Base-by-base conservation (phyloP, 257 asterid species). In the Solanum etuberosum region DNA sequence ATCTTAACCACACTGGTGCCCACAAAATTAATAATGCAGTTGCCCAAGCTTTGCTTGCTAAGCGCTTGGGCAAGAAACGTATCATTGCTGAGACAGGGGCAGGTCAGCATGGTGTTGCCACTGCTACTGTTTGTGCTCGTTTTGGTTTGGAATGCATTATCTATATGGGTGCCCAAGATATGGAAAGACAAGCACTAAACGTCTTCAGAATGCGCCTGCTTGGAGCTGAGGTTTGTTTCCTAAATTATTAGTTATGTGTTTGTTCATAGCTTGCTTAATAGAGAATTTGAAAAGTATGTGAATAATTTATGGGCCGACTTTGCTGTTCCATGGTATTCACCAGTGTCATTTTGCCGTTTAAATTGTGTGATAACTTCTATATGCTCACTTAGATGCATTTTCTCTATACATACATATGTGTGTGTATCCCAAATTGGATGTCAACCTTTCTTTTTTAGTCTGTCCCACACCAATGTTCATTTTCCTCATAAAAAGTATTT, bases 101-200 rank as follows among this genome's bases (percentile, higher is more conserved):
- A 57, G 99, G 99, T 81, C 99, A 97, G 91, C 99, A 97, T 86
- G 99, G 99, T 86, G 99, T 95, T 89, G 99, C 98, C 42, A 95
- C 98, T 4, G 98, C 99, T 77, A 95, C 99, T 15, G 98, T 94
- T 68, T 97, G 99, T 91, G 99, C 99, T 91, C 94, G 98, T 57
- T 95, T 95, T 89, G 99, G 99, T 3, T 88, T 95, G 93, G 86
- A 93, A 35, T 95, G 99, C 85, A 61, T 95, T 65, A 90, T 95
- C 85, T 97, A 95, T 91, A 97, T 95, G 99, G 99, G 99, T 87
- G 99, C 98, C 86, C 98, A 95, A 88, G 99, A 97, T 88, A 97
- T 97, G 99, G 99, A 97, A 94, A 93, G 99, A 67, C 99, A 97
- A 85, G 89, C 98, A 7, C 97, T 97, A 43, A 95, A 97, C 87